Percentiles rank a stretch among this genome's conserved stretches.
phyloP scores from a whole-genome alignment of 2,329 filamentous ascomycete species.

The Tolypocladium tundrense region DNA sequence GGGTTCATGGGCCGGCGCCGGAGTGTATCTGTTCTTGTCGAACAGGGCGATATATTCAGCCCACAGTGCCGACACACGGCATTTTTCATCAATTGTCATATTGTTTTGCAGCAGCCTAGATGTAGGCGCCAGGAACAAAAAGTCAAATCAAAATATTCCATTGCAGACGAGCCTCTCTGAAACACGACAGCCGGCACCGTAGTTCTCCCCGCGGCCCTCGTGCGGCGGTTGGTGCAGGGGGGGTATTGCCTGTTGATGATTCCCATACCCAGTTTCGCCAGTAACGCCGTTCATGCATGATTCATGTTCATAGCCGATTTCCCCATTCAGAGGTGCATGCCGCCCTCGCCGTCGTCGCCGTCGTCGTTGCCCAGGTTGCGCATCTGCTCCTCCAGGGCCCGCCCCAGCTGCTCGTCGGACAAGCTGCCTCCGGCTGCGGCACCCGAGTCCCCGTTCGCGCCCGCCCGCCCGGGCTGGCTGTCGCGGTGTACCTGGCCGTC shows the following conservation, averaged over 20 bases:
- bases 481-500: slow-evolving; percentile 39
- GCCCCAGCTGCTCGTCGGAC: slow-evolving; percentile 48
- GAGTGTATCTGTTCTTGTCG: slow-evolving; percentile 9
- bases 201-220: not conserved
- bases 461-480: slow-evolving; percentile 9
- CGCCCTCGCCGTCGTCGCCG: slow-evolving; percentile 37
- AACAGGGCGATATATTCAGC: not conserved
- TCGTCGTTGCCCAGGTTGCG: slow-evolving; percentile 29
- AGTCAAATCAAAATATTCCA: not conserved
- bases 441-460: not conserved
- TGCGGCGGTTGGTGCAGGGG: too few species aligned
- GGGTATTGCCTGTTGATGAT: not conserved
- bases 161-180: not conserved
- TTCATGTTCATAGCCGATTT: not conserved
- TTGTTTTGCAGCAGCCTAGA: not conserved
- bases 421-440: slow-evolving; percentile 32
- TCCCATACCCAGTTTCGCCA: not conserved
- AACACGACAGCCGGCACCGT: not conserved
- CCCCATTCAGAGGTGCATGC: slow-evolving; percentile 45
- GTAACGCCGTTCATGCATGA: slow-evolving; percentile 1
- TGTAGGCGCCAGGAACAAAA: not conserved
- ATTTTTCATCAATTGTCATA: not conserved
- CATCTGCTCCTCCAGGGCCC: slow-evolving; percentile 45
- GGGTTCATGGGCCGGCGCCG: slow-evolving; percentile 6
- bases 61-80: not conserved